Evolutionary conservation across 257 asterid species (phyloP).

Genomic region (Gentiana dahurica): DNA sequence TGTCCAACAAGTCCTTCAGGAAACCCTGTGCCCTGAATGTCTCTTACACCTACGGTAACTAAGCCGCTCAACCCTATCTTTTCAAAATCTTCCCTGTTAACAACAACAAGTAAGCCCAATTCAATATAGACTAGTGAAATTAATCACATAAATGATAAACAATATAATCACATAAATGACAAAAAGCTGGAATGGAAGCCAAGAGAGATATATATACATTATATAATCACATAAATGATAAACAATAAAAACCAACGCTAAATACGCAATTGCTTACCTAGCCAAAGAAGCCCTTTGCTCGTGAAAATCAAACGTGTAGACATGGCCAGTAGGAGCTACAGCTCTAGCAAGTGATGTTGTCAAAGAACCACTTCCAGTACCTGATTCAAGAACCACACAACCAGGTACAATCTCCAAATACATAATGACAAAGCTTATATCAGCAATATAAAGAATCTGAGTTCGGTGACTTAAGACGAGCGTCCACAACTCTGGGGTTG

Average conservation of each 20-base stretch:
- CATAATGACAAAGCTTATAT: constrained; percentile 82
- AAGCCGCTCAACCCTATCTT: constrained; percentile 63
- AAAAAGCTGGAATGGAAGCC: background rate
- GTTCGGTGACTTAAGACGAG: constrained; percentile 94
- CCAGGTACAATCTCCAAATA: constrained; percentile 89
- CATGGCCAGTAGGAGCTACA: constrained; percentile 73
- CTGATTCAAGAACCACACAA: constrained; percentile 87
- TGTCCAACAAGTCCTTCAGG: constrained; percentile 63
- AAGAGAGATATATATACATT: background rate
- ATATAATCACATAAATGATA: background rate
- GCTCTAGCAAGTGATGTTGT: constrained; percentile 87
- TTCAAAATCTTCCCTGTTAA: constrained; percentile 72
- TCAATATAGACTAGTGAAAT: background rate
- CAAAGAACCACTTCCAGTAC: constrained; percentile 96
- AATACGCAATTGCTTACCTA: constrained; percentile 35
- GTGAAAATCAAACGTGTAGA: constrained; percentile 91
- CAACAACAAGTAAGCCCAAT: constrained; percentile 1
- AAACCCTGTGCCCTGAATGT: constrained; percentile 90
- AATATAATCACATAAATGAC: too few relatives aligned
- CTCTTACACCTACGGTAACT: constrained; percentile 85
- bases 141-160: too few relatives aligned
- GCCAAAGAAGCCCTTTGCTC: constrained; percentile 91
- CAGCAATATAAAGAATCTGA: constrained; percentile 89
- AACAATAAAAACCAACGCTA: background rate
- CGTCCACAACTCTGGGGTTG: constrained; percentile 96